Evolutionary conservation across 1,284 basidiomycete genomes (phyloP), one percentile per base, ranked within the genome.

Genomic region (Pterula multifida): DNA sequence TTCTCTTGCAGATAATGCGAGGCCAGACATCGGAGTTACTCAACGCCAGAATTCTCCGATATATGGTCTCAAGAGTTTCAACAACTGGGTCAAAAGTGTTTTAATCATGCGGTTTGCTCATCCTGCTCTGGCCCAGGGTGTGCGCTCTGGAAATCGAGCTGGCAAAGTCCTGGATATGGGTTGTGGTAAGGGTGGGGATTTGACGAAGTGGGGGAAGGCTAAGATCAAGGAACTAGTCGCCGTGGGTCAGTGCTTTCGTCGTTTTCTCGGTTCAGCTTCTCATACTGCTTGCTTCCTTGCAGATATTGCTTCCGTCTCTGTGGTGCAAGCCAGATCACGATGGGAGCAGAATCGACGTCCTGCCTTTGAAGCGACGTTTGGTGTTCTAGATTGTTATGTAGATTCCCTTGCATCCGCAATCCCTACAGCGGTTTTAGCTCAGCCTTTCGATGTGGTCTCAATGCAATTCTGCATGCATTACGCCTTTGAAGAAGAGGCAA

Each of bases 401-500:
- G 73, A 84, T 55, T 69, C 85, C 1, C 71, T 98, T 39, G 72
- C 75, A 6, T 76, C 79, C 45, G 81, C 75, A 15, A 75, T 97
- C n/a, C 72, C 86, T 0, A 71, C 74, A 0, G 68, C 76, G 13
- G 68, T 76, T 55, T 69, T 73, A 54, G 75, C 62, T 3, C 66
- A 71, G 26, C 81, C 79, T 11, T 97, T 97, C 62, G 94, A 98
- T 63, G 90, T 90, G 48, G 91, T 98, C 19, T 89, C 90, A 1
- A 87, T 98, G 85, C 96, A 99, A 63, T 99, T 99, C 65, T 98
- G 95, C 68, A 96, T 98, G 90, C 96, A 99, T 65, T 98, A 99
- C 62, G 96, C 95, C 4, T 98, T 98, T 65, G 93, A 98, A 63
- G 85, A 77, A 36, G 78, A 83, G 25, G 70, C 76, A 49, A 97